Evolutionary conservation across 2,329 filamentous ascomycete genomes (phyloP).

Genomic region (Arachnomyces sp.): DNA sequence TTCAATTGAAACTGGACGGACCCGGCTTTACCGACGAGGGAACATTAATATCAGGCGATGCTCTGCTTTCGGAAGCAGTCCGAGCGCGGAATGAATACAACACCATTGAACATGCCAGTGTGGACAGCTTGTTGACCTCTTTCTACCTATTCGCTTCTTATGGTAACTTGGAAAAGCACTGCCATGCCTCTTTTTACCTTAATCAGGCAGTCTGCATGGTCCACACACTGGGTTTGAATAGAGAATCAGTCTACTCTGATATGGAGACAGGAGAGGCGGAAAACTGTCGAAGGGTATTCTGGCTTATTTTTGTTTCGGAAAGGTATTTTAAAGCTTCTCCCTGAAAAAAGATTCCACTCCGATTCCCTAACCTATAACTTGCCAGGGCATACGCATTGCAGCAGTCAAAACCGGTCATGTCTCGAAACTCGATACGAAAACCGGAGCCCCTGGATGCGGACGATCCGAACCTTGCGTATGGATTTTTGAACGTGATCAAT

Average conservation of each 20-base stretch:
- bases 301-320: slow-evolving; percentile 64
- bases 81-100: slow-evolving; percentile 33
- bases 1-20: slow-evolving; percentile 35
- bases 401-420: slow-evolving; percentile 59
- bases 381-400: slow-evolving; percentile 63
- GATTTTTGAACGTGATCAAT: slow-evolving; percentile 33
- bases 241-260: slow-evolving; percentile 43
- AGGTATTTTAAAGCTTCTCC: slow-evolving; percentile 39
- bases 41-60: slow-evolving; percentile 53
- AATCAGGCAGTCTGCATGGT: slow-evolving; percentile 65
- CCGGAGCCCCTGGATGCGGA: slow-evolving; percentile 57
- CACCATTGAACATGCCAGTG: slow-evolving; percentile 31
- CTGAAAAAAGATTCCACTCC: background rate
- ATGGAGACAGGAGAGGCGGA: slow-evolving; percentile 47
- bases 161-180: slow-evolving; percentile 62
- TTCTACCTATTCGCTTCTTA: slow-evolving; percentile 70
- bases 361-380: slow-evolving; percentile 6
- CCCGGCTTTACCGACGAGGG: slow-evolving; percentile 42
- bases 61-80: slow-evolving; percentile 58
- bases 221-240: slow-evolving; percentile 35
- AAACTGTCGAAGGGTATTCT: slow-evolving; percentile 59
- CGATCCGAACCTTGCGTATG: slow-evolving; percentile 32
- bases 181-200: slow-evolving; percentile 70
- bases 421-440: slow-evolving; percentile 57
- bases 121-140: slow-evolving; percentile 52